Percentiles rank a stretch among this genome's conserved stretches.
These are phyloP conservation scores for Gelatoporia subvermispora DNA, from an alignment of 768 basidiomycete genomes.

Conservation along the genomic window DNA sequence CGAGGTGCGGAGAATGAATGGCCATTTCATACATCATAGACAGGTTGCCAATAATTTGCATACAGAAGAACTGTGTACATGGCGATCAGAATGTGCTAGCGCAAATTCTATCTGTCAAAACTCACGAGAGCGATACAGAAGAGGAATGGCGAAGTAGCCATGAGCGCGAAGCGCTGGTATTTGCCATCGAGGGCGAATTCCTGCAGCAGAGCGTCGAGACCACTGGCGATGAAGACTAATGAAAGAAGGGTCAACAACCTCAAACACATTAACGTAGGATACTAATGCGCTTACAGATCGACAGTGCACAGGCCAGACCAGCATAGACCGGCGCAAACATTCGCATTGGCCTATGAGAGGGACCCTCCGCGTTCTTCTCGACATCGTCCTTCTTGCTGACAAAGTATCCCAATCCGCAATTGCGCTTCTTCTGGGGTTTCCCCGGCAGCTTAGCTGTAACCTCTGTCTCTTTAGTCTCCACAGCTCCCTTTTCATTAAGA, in stretches of 20 bases:
- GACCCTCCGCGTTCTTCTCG: slow-evolving; percentile 43
- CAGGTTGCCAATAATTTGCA: slow-evolving; percentile 62
- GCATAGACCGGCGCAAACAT: slow-evolving; percentile 70
- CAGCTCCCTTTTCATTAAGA: slow-evolving; percentile 44
- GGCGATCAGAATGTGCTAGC: not conserved
- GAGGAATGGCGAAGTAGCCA: slow-evolving; percentile 63
- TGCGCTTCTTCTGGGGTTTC: slow-evolving; percentile 16
- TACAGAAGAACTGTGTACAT: slow-evolving; percentile 58
- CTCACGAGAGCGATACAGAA: slow-evolving; percentile 73
- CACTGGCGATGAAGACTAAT: slow-evolving; percentile 66
- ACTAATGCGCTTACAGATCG: slow-evolving; percentile 51
- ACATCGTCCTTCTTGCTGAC: slow-evolving; percentile 34
- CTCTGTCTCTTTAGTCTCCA: slow-evolving; percentile 14
- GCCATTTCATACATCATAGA: slow-evolving; percentile 51
- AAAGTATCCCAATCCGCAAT: slow-evolving; percentile 20
- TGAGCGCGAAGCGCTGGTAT: slow-evolving; percentile 59
- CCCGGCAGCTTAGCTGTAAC: slow-evolving; percentile 13
- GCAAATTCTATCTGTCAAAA: slow-evolving; percentile 5
- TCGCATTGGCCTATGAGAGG: slow-evolving; percentile 33
- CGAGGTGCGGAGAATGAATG: not conserved
- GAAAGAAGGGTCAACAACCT: not conserved
- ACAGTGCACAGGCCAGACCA: slow-evolving; percentile 63
- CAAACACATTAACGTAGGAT: no score
- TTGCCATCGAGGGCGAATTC: slow-evolving; percentile 67
- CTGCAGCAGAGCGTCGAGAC: slow-evolving; percentile 50